Conservation (phyloP, 2,329 filamentous ascomycete genomes). For the Sporothrix mexicana region DNA sequence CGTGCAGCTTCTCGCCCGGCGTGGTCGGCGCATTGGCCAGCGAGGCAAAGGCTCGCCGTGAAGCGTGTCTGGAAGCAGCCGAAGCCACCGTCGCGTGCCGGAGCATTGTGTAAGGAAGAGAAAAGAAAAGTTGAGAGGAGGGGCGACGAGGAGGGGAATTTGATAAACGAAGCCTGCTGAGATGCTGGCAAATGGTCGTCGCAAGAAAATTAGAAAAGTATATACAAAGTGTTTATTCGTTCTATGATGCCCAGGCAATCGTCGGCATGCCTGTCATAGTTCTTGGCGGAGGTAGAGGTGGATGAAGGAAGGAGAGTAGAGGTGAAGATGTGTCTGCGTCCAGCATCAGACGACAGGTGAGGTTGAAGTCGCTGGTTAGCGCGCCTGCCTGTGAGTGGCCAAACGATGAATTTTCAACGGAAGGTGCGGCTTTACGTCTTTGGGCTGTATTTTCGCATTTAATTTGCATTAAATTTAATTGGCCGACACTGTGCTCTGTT, state of each 20-base stretch:
- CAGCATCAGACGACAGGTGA: conserved; percentile 23
- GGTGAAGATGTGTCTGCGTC: neutral
- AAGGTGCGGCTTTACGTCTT: conserved; percentile 26
- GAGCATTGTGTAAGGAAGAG: conserved; percentile 29
- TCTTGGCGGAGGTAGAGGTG: conserved; percentile 23
- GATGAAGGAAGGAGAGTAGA: conserved; percentile 1
- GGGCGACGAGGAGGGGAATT: neutral
- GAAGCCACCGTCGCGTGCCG: conserved; percentile 27
- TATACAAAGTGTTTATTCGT: neutral
- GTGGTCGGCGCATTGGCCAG: conserved; percentile 71
- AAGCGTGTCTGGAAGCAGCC: conserved; percentile 23
- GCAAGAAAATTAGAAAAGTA: neutral
- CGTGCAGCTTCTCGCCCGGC: conserved; percentile 84
- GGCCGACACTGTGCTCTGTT: neutral
- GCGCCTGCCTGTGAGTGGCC: conserved; percentile 33
- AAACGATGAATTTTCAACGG: conserved; percentile 28
- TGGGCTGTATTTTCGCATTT: conserved; percentile 6
- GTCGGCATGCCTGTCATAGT: conserved; percentile 35
- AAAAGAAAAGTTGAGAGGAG: neutral
- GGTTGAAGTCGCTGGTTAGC: conserved; percentile 23
- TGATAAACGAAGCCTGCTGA: neutral
- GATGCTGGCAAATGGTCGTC: neutral
- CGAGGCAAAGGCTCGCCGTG: conserved; percentile 35
- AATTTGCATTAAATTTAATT: conserved; percentile 16
- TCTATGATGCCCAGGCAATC: conserved; percentile 34